A percentile compares a stretch with the other conserved stretches of the same genome.
These are phyloP conservation scores for Chalaropsis ovoidea DNA, from an alignment of 2,329 filamentous ascomycete species.

Conservation along the genomic window DNA sequence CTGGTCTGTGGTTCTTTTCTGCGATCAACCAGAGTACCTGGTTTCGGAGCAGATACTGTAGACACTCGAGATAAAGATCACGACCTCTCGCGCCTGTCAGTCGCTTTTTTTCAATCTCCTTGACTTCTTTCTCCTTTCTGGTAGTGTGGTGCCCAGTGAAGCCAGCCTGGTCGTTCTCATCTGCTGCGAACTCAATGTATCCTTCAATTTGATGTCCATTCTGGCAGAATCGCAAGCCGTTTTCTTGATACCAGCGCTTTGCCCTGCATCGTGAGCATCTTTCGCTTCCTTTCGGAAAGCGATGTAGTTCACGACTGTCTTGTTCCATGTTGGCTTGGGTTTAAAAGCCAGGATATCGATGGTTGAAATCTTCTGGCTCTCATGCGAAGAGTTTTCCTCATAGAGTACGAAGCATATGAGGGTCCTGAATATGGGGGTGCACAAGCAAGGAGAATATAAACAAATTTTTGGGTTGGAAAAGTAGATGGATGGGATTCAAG, in stretches of 20 bases:
- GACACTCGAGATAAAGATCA: conserved; percentile 69
- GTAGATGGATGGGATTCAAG: not conserved
- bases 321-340: conserved; percentile 34
- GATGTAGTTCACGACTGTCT: conserved; percentile 37
- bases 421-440: not conserved
- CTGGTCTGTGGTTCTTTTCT: conserved; percentile 53
- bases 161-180: conserved; percentile 60
- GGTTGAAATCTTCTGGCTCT: not conserved
- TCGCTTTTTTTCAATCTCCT: conserved; percentile 45
- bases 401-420: not conserved
- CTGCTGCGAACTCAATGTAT: conserved; percentile 45
- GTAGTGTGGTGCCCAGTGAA: conserved; percentile 38
- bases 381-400: not conserved
- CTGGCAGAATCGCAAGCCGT: conserved; percentile 67
- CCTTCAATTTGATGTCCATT: conserved; percentile 73
- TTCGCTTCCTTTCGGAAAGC: conserved; percentile 43
- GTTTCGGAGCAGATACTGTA: conserved; percentile 75
- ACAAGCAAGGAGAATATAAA: not conserved
- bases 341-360: not conserved
- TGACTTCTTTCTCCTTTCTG: conserved; percentile 39
- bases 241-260: conserved; percentile 60
- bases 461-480: not conserved
- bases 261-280: conserved; percentile 58
- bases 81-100: conserved; percentile 58
- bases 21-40: conserved; percentile 67